Conservation (phyloP, 805 yeast species). For the Saccharomycopsis babjevae region DNA sequence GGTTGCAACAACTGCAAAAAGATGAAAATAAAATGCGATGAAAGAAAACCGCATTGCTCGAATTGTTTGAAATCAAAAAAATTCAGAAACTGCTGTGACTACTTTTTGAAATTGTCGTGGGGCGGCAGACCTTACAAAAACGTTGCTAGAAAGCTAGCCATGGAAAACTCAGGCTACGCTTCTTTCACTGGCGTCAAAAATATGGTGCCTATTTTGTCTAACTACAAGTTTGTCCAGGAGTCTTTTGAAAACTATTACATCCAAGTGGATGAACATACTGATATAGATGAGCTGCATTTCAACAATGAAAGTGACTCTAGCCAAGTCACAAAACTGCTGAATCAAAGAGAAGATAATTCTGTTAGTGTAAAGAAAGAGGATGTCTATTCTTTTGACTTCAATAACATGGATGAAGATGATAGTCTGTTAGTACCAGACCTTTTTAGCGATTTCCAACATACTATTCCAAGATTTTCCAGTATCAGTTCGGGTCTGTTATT, state of each 20-base stretch:
- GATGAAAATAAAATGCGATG: conserved; percentile 61
- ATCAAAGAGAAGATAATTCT: not conserved
- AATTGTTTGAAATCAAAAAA: conserved; percentile 38
- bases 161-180: conserved; percentile 17
- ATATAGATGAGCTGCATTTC: too few relatives aligned
- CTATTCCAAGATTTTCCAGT: not conserved
- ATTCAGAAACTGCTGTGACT: conserved; percentile 40
- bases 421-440: not conserved
- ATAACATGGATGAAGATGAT: not conserved
- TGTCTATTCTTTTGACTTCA: not conserved
- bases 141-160: conserved; percentile 19
- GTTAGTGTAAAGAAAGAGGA: not conserved
- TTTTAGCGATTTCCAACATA: not conserved
- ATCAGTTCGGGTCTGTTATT: not conserved
- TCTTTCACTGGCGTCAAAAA: not conserved
- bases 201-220: not conserved
- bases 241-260: not conserved
- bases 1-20: conserved; percentile 38
- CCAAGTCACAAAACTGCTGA: not conserved
- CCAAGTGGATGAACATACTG: not conserved
- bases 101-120: conserved; percentile 56
- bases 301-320: too few relatives aligned
- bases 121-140: conserved; percentile 60
- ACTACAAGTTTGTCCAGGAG: not conserved
- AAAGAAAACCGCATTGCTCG: conserved; percentile 50